A percentile compares a stretch with the other conserved stretches of the same genome.
phyloP scores from a whole-genome alignment of 139 green algal genomes.

The Choricystis sp. region DNA sequence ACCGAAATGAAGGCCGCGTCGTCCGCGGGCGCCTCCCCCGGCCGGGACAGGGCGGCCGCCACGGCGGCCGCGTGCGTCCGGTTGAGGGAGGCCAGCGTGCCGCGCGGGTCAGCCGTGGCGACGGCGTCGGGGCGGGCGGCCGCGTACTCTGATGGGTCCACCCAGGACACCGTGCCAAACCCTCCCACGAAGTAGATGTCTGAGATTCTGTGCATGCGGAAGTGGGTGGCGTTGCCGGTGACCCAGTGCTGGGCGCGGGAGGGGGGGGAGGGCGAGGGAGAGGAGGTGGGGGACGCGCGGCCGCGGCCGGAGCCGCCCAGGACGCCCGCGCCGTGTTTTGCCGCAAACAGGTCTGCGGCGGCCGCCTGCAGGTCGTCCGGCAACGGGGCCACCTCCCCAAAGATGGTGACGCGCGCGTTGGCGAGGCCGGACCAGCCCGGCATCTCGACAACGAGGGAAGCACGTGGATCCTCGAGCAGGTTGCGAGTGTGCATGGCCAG shows the following conservation, averaged over 20 bases:
- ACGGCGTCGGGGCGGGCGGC: conserved; percentile 60
- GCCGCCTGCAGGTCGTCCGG: conserved; percentile 59
- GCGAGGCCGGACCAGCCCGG: conserved; percentile 90
- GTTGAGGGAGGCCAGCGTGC: conserved; percentile 55
- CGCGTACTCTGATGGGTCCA: conserved; percentile 76
- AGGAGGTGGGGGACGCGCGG: neutral
- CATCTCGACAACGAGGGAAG: conserved; percentile 63
- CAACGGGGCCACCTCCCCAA: conserved; percentile 90
- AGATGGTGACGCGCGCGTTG: conserved; percentile 95
- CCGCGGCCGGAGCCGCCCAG: neutral
- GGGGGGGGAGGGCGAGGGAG: neutral
- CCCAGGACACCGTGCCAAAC: conserved; percentile 87
- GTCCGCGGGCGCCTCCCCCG: conserved; percentile 12
- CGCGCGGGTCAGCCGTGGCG: conserved; percentile 30
- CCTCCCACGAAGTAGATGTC: conserved; percentile 99
- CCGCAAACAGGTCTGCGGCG: conserved; percentile 15
- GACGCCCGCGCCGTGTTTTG: neutral
- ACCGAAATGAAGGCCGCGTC: conserved; percentile 85
- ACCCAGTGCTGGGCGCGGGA: conserved; percentile 31
- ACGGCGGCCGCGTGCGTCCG: conserved; percentile 34
- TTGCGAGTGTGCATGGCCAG: conserved; percentile 78
- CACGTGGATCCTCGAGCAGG: conserved; percentile 53
- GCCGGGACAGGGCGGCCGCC: neutral
- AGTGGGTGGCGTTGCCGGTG: conserved; percentile 64
- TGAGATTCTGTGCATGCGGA: conserved; percentile 81